Base-by-base conservation (phyloP, 1,284 basidiomycete genomes). In the Tilletia setariae region DNA sequence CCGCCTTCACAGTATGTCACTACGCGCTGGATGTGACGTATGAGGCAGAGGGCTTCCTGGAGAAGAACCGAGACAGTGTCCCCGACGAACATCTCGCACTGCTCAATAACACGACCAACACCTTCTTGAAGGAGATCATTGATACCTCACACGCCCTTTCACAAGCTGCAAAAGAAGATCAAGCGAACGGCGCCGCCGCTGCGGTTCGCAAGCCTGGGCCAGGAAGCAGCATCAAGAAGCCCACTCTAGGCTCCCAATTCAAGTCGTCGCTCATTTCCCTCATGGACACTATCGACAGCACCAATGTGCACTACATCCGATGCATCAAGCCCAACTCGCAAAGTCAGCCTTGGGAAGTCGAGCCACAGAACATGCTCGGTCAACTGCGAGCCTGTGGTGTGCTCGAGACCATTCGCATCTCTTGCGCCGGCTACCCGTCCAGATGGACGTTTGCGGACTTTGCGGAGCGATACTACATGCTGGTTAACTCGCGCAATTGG, bases 241-340 rank as follows among this genome's bases (percentile, higher is more conserved):
- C 94, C 0, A 98, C 96, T 0, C 90, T 98, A 70, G 96, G 96
- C 25, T 95, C 93, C 6, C 98, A 98, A 82, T 99, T 99, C 88
- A 98, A 98, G 83, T 89, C 90, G 3, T 98, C 94, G 0, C 85
- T 99, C 62, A 91, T 93, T 82, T 91, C 89, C 66, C 86, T 99
- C 61, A 99, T 98, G 95, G 92, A 95, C 64, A 99, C 96, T 0
- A 90, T 98, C 76, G 91, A 93, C 79, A 90, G 92, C 72, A 99
- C 96, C 25, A 98, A 98, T 79, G 96, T 97, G 1, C 96, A 99
- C 83, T 99, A 99, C 82, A 99, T 99, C 78, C 90, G 96, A 66
- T 99, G 96, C 84, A 98, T 99, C 86, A 99, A 99, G 84, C 96
- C 96, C 1, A 99, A 99, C 83, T 96, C 98, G 80, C 87, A 88